Evolutionary conservation across 805 yeast species (phyloP), one percentile per base, ranked within the genome.

Genomic region (Candida ficus): DNA sequence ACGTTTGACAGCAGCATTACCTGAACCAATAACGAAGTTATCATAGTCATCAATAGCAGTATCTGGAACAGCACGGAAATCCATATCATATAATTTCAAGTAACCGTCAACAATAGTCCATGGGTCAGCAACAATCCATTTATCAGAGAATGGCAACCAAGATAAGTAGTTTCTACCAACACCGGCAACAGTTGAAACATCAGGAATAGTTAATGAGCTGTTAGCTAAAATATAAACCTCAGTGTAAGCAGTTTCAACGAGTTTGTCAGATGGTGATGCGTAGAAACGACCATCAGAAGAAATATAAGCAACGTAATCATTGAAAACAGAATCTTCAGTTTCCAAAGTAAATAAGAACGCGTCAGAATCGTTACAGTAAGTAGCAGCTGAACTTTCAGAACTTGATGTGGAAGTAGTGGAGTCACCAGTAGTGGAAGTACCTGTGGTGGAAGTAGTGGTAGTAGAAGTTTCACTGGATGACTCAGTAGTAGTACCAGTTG

Each of bases 61-160:
- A 23, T 23, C 26, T 17, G 46, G 46, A 21, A 44, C 37, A 5
- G 44, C 50, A 26, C 37, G 29, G 29, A 39, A 47, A 14, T 44
- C 44, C 12, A 44, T 13, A 16, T 33, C 37, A 35, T 34, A 41
- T 13, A 34, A 35, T 22, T 37, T 29, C 39, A 47, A 27, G 29
- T 34, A 42, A 1, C 50, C 50, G 12, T 39, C 44, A 16, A 32
- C 43, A 22, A 41, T 42, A 21, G 42, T 37, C 31, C 38, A 47
- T 4, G 35, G 42, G 13, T 37, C 40, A 13, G 50, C 44, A 7
- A 16, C 31, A 5, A n/a, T 27, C 11, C 27, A 38, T 23, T 5
- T 4, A 23, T 8, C 11, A 13, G n/a, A 32, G 27, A 9, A 32
- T 7, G 12, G 39, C 7, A 11, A 32, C 40, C 26, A 23, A 23